Evolutionary conservation across 257 asterid species (phyloP).

Genomic region (Solanum tarapatanum): DNA sequence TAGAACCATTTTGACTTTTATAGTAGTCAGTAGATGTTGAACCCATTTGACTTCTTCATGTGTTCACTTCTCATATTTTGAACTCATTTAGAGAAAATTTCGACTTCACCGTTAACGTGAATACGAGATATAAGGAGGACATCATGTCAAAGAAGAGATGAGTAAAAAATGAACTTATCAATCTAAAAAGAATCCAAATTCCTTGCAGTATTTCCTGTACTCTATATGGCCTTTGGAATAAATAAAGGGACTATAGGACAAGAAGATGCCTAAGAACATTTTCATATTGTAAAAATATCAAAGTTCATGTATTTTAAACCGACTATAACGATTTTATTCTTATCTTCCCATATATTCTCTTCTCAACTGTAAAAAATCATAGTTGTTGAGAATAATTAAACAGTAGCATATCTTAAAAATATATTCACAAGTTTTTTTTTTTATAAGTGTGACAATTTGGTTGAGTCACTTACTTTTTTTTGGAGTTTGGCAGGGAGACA

Average conservation of each 20-base stretch:
- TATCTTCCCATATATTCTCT: not conserved
- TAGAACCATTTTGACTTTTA: not conserved
- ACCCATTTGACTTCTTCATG: not conserved
- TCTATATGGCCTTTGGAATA: not conserved
- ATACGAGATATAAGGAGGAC: not conserved
- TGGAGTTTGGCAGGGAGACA: slow-evolving; percentile 32
- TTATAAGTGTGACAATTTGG: not conserved
- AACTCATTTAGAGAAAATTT: not conserved
- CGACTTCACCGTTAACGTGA: fast-evolving
- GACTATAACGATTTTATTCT: not conserved
- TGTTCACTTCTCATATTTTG: not conserved
- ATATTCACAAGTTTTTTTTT: not conserved
- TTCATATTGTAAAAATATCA: not conserved
- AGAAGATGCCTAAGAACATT: not conserved
- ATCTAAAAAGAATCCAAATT: not conserved
- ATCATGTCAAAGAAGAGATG: not conserved
- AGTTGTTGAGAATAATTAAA: not conserved
- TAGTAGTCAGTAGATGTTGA: too few species aligned
- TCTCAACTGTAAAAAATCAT: not conserved
- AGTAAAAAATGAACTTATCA: not conserved
- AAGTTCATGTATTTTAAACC: not conserved
- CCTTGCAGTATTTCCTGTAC: not conserved
- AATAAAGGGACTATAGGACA: not conserved
- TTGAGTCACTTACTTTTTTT: not conserved
- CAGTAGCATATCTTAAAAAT: not conserved